Base-by-base conservation (phyloP, 768 basidiomycete genomes). In the Tylopilus subfusipes region DNA sequence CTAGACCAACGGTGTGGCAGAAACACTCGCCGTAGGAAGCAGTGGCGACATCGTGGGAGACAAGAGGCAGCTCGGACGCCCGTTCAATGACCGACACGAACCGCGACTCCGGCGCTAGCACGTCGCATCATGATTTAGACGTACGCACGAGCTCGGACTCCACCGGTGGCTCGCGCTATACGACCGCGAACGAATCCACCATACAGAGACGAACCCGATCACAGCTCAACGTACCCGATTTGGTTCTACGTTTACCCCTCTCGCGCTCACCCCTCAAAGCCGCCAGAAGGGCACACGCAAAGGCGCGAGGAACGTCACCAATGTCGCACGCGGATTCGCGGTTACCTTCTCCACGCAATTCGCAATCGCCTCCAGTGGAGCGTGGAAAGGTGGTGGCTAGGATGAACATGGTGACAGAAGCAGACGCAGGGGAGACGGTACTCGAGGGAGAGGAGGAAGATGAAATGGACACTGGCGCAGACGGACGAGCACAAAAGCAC, bases 261-360 rank as follows among this genome's bases (percentile, higher is more conserved):
- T 56, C 75, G 31, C 68, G 71, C 27, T 83, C 81, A 21, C 81
- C 82, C 2, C 71, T 83, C 70, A 83, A 83, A 64, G 71, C 74
- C 62, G 82, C 82, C 47, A 74, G 75, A 46, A 61, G 42, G 74
- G 61, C 49, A 66, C 75, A 13, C 9, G 47, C 38, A 42, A 52
- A 48, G 16, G 30, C 43, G n/a, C 59, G 70, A 44, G 69, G 68
- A 54, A 72, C 18, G 63, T 58, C 68, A 60, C 25, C 58, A 49
- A 25, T 53, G 57, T 31, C 50, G 48, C 55, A 21, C 24, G 13
- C 33, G 4, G 43, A 50, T 50, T 52, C 44, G 10, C 53, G 29
- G 6, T 31, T 33, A n/a, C 19, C 19, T 31, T 34, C 50, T 9
- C n/a, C 54, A 10, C 27, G 31, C 24, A 6, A 14, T 22, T 31